These are phyloP conservation scores for Pelargonium fulgidum DNA, from an alignment of 441 rosid genomes.

Conservation along the genomic window DNA sequence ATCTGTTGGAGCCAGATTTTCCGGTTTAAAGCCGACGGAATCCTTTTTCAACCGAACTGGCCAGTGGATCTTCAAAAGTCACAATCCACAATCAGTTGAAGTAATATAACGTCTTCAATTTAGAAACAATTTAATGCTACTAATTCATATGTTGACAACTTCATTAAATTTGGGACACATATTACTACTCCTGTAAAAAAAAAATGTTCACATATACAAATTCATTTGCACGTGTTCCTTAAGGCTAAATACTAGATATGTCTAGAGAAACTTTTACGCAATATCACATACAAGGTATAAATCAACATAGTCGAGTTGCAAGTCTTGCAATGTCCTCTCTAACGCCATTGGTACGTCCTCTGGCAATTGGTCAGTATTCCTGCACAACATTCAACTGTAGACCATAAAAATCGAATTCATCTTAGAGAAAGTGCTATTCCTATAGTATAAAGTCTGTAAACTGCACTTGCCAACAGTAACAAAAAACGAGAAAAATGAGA, in stretches of 20 bases:
- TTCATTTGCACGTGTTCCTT: not conserved
- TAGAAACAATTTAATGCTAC: not conserved
- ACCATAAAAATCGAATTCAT: not conserved
- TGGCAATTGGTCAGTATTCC: not conserved
- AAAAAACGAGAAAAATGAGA: not conserved
- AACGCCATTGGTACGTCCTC: constrained; percentile 16
- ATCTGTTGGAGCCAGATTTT: constrained; percentile 43
- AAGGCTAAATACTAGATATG: not conserved
- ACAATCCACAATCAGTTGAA: not conserved
- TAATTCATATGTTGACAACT: not conserved
- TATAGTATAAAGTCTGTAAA: no score
- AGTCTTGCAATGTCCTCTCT: constrained; percentile 49
- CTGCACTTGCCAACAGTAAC: no score
- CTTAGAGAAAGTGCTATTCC: no score
- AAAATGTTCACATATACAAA: no score
- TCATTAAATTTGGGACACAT: not conserved
- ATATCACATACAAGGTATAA: constrained; percentile 46
- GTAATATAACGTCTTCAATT: not conserved
- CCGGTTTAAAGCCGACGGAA: constrained; percentile 41
- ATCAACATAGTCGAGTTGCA: constrained; percentile 60
- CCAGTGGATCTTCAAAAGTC: constrained; percentile 64
- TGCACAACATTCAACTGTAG: not conserved
- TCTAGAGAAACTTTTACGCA: constrained; percentile 1
- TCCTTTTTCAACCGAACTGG: constrained; percentile 58
- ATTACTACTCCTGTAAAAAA: not conserved